Evolutionary conservation across 495 filamentous ascomycete genomes (phyloP), one percentile per base, ranked within the genome.

Genomic region (Aspergillus haitiensis): DNA sequence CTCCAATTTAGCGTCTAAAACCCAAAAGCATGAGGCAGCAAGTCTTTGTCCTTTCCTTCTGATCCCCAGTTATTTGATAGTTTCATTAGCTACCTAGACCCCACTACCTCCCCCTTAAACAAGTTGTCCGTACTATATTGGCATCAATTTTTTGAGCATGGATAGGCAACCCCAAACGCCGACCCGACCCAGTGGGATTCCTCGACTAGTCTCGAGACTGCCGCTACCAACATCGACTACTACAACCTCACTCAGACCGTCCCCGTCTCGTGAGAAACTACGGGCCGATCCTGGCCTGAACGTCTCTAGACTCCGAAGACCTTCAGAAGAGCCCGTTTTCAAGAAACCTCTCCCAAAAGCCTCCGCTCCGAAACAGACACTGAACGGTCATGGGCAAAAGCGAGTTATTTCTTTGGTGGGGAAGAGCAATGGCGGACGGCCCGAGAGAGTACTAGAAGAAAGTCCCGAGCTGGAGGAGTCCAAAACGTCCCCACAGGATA

Each of bases 201-300:
- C 77, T 45, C 75, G 77, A 32, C 66, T 68, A 44, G 63, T 68
- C 27, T 80, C 77, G 7, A 68, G 75, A 70, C 58, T 80, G 39
- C 77, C 77, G 9, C 57, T 80, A 51, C 77, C 77, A 7, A 78
- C 72, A 21, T 64, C 70, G 11, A 70, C 70, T 18, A 60, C 62
- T 42, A 64, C 71, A 11, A 72, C 67, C 61, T 68, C 75, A 10
- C 63, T 78, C 55, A 73, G 67, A 56, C 71, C 76, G n/a, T 78
- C 77, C 5, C 77, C 77, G 8, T 80, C 77, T 16, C 69, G 76
- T 59, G 77, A 80, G 34, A 70, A 70, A 60, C 62, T 80, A 15
- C 72, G 70, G 56, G 70, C 72, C 21, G 77, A 80, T 44, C 67
- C 75, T 9, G 77, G 77, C 6, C 47, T 80, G 8, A 69, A 78